Evolutionary conservation across 1,284 basidiomycete species (phyloP).

Genomic region (Rhodotorula mucilaginosa): DNA sequence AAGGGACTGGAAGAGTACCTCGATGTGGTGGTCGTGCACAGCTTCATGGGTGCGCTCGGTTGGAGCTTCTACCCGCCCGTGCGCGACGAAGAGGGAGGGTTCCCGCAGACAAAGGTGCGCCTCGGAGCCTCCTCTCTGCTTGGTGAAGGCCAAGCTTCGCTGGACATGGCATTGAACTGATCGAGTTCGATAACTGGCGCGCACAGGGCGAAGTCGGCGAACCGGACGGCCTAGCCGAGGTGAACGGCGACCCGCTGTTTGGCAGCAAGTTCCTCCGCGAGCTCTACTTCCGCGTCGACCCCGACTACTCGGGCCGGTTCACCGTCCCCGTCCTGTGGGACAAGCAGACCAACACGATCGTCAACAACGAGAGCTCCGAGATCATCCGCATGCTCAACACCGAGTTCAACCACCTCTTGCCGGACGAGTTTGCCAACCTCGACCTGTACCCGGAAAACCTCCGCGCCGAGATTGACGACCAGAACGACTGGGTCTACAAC

Average conservation of each 20-base stretch:
- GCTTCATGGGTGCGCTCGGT: constrained; percentile 64
- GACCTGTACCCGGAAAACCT: constrained; percentile 75
- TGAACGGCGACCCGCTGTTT: constrained; percentile 70
- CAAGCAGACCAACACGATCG: constrained; percentile 81
- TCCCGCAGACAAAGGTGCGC: constrained; percentile 19
- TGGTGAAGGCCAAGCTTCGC: too few relatives aligned
- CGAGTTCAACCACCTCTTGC: constrained; percentile 71
- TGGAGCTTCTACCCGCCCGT: constrained; percentile 40
- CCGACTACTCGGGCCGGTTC: constrained; percentile 65
- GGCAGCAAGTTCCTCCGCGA: constrained; percentile 73
- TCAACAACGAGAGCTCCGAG: constrained; percentile 92
- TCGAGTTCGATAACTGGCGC: too few relatives aligned
- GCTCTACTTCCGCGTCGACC: constrained; percentile 73
- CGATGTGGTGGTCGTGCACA: constrained; percentile 76
- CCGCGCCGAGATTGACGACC: constrained; percentile 73
- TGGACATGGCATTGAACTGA: too few relatives aligned
- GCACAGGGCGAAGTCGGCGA: constrained; percentile 37
- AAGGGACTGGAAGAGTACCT: constrained; percentile 87
- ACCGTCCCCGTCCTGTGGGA: constrained; percentile 94
- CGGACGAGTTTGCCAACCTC: constrained; percentile 63
- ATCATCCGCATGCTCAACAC: constrained; percentile 90
- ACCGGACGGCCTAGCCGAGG: constrained; percentile 66
- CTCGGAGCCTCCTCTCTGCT: background rate
- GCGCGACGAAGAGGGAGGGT: constrained; percentile 35
- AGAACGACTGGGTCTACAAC: constrained; percentile 83